Percentiles rank a stretch among this genome's conserved stretches.
Evolutionary conservation across 2,329 filamentous ascomycete genomes (phyloP).

Genomic region (Pseudonectria buxi): DNA sequence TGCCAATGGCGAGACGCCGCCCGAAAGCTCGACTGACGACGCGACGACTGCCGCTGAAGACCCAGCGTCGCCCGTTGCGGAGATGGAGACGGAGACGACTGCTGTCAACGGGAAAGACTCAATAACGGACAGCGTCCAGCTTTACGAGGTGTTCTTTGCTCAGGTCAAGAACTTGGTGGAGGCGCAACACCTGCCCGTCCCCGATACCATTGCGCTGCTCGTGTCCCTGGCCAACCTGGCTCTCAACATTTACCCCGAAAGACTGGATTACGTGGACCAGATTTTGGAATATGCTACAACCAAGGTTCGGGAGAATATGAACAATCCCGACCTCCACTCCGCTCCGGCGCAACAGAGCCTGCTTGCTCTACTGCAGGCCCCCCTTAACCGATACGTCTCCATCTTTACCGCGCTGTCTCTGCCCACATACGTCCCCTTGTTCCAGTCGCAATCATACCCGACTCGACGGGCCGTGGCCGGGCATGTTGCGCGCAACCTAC

Average conservation of each 20-base stretch:
- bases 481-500: constrained; percentile 75
- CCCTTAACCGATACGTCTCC: constrained; percentile 82
- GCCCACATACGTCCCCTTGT: constrained; percentile 83
- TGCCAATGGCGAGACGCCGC: constrained; percentile 8
- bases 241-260: constrained; percentile 89
- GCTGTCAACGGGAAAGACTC: constrained; percentile 40
- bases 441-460: constrained; percentile 86
- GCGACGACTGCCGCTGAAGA: constrained; percentile 24
- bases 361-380: constrained; percentile 81
- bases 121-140: constrained; percentile 63
- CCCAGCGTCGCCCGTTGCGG: constrained; percentile 35
- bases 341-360: constrained; percentile 81
- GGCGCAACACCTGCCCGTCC: constrained; percentile 82
- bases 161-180: constrained; percentile 93
- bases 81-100: constrained; percentile 35
- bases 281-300: constrained; percentile 80
- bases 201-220: constrained; percentile 87
- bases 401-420: constrained; percentile 94
- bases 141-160: constrained; percentile 96
- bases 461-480: constrained; percentile 86
- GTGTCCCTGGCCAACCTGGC: constrained; percentile 93
- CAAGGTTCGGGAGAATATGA: constrained; percentile 83
- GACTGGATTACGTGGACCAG: constrained; percentile 91
- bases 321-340: constrained; percentile 92
- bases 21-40: constrained; percentile 23